Evolutionary conservation across 2,329 filamentous ascomycete genomes (phyloP).

Genomic region (Sclerotinia sclerotiorum): DNA sequence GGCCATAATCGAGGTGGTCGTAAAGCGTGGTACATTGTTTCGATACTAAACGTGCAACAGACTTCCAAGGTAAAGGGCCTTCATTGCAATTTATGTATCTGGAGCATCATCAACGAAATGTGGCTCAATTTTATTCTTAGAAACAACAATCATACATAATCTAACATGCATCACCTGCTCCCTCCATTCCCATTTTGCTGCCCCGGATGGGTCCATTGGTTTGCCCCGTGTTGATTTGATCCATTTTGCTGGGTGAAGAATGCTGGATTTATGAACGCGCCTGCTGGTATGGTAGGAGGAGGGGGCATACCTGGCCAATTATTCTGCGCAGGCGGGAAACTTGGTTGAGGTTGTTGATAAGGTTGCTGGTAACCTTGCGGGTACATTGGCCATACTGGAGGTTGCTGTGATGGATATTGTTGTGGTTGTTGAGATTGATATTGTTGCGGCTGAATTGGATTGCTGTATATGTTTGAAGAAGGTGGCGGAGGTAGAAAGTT

Average conservation of each 20-base stretch:
- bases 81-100: neutral
- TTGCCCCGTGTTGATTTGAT: constrained; percentile 25
- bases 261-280: constrained; percentile 39
- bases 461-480: constrained; percentile 24
- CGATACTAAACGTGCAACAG: neutral
- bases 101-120: too few relatives aligned
- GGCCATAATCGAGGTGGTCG: neutral
- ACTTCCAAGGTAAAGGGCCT: neutral
- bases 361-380: constrained; percentile 29
- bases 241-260: constrained; percentile 32
- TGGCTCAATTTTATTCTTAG: neutral
- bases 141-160: constrained; percentile 7
- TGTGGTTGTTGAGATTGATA: constrained; percentile 29
- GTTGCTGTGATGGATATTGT: constrained; percentile 27
- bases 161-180: constrained; percentile 16
- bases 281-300: constrained; percentile 27
- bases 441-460: neutral
- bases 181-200: constrained; percentile 26
- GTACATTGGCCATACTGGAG: constrained; percentile 35
- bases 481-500: constrained; percentile 16
- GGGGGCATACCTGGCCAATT: constrained; percentile 27
- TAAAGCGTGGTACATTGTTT: neutral
- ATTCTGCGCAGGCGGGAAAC: constrained; percentile 27
- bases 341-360: constrained; percentile 28
- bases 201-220: constrained; percentile 32